Evolutionary conservation across 768 basidiomycete species (phyloP).

Genomic region (Phanerochaete sordida): DNA sequence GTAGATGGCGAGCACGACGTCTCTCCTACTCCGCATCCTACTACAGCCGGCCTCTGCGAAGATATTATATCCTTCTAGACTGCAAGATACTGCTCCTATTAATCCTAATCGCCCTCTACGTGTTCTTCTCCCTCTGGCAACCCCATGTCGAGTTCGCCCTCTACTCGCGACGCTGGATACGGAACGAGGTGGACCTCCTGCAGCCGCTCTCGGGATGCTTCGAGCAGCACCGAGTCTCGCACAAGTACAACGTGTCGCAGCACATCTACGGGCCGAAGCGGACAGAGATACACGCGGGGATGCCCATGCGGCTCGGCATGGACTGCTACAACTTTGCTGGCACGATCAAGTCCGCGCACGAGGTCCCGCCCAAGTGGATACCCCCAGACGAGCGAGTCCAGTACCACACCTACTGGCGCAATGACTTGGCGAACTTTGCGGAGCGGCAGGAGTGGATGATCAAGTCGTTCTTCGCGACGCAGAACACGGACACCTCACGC

Average conservation of each 20-base stretch:
- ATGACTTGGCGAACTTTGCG: constrained; percentile 79
- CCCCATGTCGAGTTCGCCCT: constrained; percentile 84
- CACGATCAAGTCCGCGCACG: constrained; percentile 47
- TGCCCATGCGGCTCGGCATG: constrained; percentile 72
- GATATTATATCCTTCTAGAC: constrained; percentile 16
- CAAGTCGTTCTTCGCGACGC: constrained; percentile 92
- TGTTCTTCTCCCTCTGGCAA: constrained; percentile 65
- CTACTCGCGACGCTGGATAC: constrained; percentile 75
- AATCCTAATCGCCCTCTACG: constrained; percentile 26
- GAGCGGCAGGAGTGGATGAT: constrained; percentile 87
- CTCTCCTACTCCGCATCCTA: constrained; percentile 10
- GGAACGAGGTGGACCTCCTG: constrained; percentile 63
- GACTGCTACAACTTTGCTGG: constrained; percentile 94
- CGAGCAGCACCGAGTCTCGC: constrained; percentile 52
- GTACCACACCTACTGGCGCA: constrained; percentile 94
- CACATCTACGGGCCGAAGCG: constrained; percentile 59
- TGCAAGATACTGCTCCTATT: constrained; percentile 19
- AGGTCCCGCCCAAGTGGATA: constrained; percentile 7
- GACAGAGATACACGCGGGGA: constrained; percentile 77
- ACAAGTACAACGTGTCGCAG: constrained; percentile 64
- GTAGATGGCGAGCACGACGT: constrained; percentile 13
- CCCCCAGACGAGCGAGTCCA: constrained; percentile 40
- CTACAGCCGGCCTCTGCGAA: constrained; percentile 14
- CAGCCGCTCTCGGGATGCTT: constrained; percentile 75
- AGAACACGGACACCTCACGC: constrained; percentile 57